phyloP scores from a whole-genome alignment of 2,329 filamentous ascomycete genomes.

The Fusarium mangiferae region DNA sequence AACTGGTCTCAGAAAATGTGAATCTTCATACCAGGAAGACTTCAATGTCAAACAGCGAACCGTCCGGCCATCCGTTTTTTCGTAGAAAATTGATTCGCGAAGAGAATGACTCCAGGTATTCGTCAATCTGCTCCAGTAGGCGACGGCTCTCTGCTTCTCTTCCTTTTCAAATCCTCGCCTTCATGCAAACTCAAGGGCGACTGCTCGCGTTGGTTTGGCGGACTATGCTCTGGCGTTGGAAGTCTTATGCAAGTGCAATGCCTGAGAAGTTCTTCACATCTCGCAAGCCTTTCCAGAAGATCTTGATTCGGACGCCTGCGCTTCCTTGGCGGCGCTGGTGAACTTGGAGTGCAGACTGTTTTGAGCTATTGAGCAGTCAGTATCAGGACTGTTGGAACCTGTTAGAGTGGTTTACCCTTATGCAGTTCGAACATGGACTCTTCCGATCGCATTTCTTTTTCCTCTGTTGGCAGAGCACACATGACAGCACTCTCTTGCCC shows the following conservation, averaged over 20 bases:
- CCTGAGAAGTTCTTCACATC: conserved; percentile 31
- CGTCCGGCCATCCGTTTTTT: background rate
- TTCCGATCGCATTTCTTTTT: conserved; percentile 50
- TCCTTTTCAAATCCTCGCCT: conserved; percentile 9
- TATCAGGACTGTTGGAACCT: background rate
- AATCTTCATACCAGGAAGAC: too few relatives aligned
- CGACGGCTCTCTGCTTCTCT: conserved; percentile 5
- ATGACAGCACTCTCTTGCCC: conserved; percentile 38
- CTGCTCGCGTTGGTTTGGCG: conserved; percentile 18
- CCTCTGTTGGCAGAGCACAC: conserved; percentile 47
- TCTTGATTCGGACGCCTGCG: conserved; percentile 45
- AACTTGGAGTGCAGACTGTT: conserved; percentile 41
- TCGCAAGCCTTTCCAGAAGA: conserved; percentile 30
- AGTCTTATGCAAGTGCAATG: conserved; percentile 41
- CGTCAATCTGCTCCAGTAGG: background rate
- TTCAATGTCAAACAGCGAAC: background rate
- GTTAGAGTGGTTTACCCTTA: conserved; percentile 30
- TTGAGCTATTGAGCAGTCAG: conserved; percentile 34
- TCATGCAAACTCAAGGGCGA: conserved; percentile 15
- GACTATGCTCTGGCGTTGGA: conserved; percentile 23
- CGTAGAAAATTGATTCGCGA: fast-evolving
- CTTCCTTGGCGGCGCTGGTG: conserved; percentile 45
- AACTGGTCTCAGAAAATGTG: fast-evolving
- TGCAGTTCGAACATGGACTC: conserved; percentile 46
- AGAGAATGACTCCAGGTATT: background rate